A percentile compares a stretch with the other conserved stretches of the same genome.
phyloP scores from a whole-genome alignment of 768 basidiomycete genomes.

The Sarcomyxa edulis region DNA sequence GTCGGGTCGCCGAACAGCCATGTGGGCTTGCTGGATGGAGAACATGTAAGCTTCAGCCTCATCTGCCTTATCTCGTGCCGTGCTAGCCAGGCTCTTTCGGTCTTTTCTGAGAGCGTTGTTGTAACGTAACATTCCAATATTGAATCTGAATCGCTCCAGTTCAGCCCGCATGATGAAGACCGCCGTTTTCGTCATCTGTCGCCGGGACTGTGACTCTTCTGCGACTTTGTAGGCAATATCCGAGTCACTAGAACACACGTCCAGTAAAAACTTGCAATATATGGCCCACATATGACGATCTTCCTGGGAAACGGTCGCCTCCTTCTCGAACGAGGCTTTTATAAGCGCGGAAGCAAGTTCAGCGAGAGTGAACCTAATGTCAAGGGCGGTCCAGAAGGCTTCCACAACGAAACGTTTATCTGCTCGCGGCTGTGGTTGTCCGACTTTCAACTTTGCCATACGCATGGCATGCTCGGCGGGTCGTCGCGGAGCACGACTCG shows the following conservation, averaged over 20 bases:
- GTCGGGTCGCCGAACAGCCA: slow-evolving; percentile 3
- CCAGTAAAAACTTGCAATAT: slow-evolving; percentile 40
- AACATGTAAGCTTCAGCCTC: slow-evolving; percentile 9
- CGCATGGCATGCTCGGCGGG: slow-evolving; percentile 48
- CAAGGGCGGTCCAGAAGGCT: slow-evolving; percentile 49
- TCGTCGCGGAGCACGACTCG: slow-evolving; percentile 26
- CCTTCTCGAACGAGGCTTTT: slow-evolving; percentile 20
- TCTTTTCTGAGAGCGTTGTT: slow-evolving; percentile 17
- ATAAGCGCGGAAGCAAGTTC: slow-evolving; percentile 38
- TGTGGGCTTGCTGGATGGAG: slow-evolving; percentile 13
- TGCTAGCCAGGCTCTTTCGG: slow-evolving; percentile 17
- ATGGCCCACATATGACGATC: slow-evolving; percentile 38
- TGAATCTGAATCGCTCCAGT: slow-evolving; percentile 47
- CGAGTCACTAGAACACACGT: slow-evolving; percentile 42
- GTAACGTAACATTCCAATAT: slow-evolving; percentile 28
- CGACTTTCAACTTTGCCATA: slow-evolving; percentile 45
- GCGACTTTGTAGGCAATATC: slow-evolving; percentile 41
- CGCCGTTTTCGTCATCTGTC: slow-evolving; percentile 42
- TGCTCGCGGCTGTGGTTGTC: slow-evolving; percentile 51
- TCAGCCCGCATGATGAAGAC: slow-evolving; percentile 39
- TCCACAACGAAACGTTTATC: slow-evolving; percentile 59
- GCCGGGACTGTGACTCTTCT: slow-evolving; percentile 41
- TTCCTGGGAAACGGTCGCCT: slow-evolving; percentile 16
- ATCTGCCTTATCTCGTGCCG: slow-evolving; percentile 8
- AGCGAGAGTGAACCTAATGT: slow-evolving; percentile 47